Conservation (phyloP, 331 rosid species). For the Quercus phellos region DNA sequence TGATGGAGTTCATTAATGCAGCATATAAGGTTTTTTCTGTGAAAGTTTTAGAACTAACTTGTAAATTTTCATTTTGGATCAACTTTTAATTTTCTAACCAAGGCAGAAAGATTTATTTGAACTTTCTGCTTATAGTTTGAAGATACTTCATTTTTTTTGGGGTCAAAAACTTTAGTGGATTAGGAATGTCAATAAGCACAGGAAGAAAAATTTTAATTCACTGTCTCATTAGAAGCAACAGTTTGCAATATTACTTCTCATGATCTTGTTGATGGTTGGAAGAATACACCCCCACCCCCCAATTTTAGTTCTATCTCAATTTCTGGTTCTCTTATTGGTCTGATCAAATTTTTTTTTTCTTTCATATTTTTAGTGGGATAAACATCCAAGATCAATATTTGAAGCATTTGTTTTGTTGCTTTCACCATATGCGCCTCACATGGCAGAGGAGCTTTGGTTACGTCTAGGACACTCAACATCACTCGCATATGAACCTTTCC, state of each 20-base stretch:
- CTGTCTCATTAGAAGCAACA: not conserved
- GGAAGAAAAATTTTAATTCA: no score
- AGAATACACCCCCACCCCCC: not conserved
- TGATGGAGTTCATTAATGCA: conserved; percentile 92
- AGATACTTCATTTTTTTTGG: no score
- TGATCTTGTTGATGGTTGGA: not conserved
- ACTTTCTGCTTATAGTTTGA: not conserved
- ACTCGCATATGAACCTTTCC: conserved; percentile 72
- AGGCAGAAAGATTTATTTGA: not conserved
- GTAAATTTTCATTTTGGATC: not conserved
- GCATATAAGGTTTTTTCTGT: conserved; percentile 65
- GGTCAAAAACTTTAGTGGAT: not conserved
- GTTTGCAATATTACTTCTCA: not conserved
- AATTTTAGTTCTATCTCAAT: not conserved
- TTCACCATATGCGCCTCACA: conserved; percentile 91
- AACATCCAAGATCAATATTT: conserved; percentile 61
- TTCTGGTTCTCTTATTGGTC: not conserved
- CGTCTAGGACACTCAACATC: conserved; percentile 79
- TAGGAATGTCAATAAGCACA: not conserved
- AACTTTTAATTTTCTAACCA: not conserved
- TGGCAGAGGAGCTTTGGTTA: conserved; percentile 94
- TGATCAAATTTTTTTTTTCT: not conserved
- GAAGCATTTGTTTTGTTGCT: conserved; percentile 85
- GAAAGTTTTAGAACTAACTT: not conserved
- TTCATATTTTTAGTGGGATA: conserved; percentile 74